Percentiles rank a stretch among this genome's conserved stretches.
phyloP scores from a whole-genome alignment of 768 basidiomycete genomes.

The Tricholoma flavovirens region DNA sequence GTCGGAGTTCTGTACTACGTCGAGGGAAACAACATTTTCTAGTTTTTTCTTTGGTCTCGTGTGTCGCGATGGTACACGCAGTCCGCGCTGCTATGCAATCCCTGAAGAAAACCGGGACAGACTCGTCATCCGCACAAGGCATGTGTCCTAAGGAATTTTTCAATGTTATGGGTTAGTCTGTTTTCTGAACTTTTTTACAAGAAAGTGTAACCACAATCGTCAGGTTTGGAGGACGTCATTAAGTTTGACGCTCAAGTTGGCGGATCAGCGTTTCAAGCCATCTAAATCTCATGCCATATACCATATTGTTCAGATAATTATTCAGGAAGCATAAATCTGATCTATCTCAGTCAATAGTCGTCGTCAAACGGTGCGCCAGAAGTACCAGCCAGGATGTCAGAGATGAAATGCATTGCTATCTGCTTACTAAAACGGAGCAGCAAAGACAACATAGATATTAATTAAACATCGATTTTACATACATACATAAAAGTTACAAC shows the following conservation, averaged over 20 bases:
- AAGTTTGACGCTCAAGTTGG: conserved; percentile 53
- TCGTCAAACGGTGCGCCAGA: too few species aligned
- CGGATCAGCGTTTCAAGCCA: conserved; percentile 49
- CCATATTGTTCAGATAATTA: too few species aligned
- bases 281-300: conserved; percentile 26
- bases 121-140: conserved; percentile 50
- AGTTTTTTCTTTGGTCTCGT: conserved; percentile 77
- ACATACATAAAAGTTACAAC: not conserved
- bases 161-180: conserved; percentile 62
- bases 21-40: not conserved
- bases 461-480: not conserved
- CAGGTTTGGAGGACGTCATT: conserved; percentile 50
- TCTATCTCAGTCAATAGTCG: too few species aligned
- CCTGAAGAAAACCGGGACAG: conserved; percentile 73
- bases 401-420: too few species aligned
- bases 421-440: too few species aligned
- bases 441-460: too few species aligned
- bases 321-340: too few species aligned
- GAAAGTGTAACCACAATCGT: not conserved
- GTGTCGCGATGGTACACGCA: conserved; percentile 73
- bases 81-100: conserved; percentile 72
- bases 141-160: conserved; percentile 80
- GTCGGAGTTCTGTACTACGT: not conserved
- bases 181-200: not conserved
- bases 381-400: too few species aligned